These are phyloP conservation scores for Camellia sinensis DNA, from an alignment of 148 eudicot genomes.

Conservation along the genomic window DNA sequence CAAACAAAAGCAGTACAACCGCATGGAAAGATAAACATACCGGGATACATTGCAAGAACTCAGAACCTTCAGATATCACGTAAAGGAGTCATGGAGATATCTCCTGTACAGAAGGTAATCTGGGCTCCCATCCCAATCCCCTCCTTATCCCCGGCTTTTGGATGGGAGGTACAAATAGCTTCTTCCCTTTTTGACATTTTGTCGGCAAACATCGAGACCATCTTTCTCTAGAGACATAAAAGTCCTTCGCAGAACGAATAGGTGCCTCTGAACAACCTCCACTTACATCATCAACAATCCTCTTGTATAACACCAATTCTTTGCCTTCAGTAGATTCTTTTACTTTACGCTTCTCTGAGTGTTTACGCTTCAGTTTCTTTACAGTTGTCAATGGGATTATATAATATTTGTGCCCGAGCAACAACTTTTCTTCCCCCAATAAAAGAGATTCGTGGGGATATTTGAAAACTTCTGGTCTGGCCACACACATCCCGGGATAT, in stretches of 20 bases:
- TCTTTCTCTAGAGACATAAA: conserved; percentile 25
- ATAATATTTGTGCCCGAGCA: conserved; percentile 38
- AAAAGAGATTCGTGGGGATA: conserved; percentile 37
- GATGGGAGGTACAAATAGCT: conserved; percentile 30
- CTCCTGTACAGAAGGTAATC: conserved; percentile 38
- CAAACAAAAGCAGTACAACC: not conserved
- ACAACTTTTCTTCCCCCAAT: conserved; percentile 30
- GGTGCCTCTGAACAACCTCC: conserved; percentile 26
- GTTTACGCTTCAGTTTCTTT: conserved; percentile 31
- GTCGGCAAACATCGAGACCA: not conserved
- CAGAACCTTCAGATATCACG: not conserved
- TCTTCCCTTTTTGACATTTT: conserved; percentile 25
- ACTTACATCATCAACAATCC: conserved; percentile 10
- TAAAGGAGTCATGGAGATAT: conserved; percentile 29
- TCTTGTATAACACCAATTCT: not conserved
- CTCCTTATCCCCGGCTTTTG: conserved; percentile 21
- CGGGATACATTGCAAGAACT: not conserved
- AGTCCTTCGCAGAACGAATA: conserved; percentile 32
- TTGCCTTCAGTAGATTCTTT: not conserved
- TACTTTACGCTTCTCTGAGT: conserved; percentile 1
- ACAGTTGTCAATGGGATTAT: conserved; percentile 30
- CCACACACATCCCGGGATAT: conserved; percentile 43
- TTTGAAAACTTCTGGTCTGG: conserved; percentile 37
- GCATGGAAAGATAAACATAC: not conserved
- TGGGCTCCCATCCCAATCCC: conserved; percentile 41